A percentile compares a stretch with the other conserved stretches of the same genome.
These are phyloP conservation scores for Penicillium macrosclerotiorum DNA, from an alignment of 495 filamentous ascomycete genomes.

Conservation along the genomic window DNA sequence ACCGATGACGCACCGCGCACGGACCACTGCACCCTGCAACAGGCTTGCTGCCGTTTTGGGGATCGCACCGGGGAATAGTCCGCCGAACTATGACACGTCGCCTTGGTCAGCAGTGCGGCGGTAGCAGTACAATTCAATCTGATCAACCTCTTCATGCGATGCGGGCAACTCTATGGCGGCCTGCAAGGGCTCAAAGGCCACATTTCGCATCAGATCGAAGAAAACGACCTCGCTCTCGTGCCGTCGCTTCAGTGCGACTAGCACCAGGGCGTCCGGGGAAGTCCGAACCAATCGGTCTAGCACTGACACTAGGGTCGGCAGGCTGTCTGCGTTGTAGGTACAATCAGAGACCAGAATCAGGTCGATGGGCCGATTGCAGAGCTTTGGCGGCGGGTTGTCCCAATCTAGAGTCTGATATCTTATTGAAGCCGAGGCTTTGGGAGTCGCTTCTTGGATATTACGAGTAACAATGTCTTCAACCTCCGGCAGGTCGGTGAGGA, in stretches of 20 bases:
- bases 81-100: constrained; percentile 4
- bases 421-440: constrained; percentile 34
- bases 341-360: constrained; percentile 85
- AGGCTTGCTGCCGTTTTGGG: background rate
- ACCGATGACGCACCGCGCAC: constrained; percentile 3
- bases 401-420: constrained; percentile 73
- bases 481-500: constrained; percentile 82
- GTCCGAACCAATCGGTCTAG: constrained; percentile 52
- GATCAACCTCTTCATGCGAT: constrained; percentile 54
- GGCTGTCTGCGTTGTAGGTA: constrained; percentile 87
- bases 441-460: constrained; percentile 50
- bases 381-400: constrained; percentile 51
- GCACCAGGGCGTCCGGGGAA: constrained; percentile 55
- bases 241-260: constrained; percentile 79
- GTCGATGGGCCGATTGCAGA: constrained; percentile 53
- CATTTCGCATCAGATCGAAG: constrained; percentile 69
- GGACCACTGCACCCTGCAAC: background rate
- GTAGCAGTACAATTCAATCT: constrained; percentile 61
- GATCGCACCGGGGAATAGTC: background rate
- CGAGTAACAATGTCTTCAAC: constrained; percentile 61
- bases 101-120: constrained; percentile 5
- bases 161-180: constrained; percentile 54
- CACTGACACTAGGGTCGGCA: constrained; percentile 71
- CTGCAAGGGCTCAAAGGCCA: constrained; percentile 51
- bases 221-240: constrained; percentile 80